Base-by-base conservation (phyloP, 495 filamentous ascomycete species). In the Aspergillus diversus region DNA sequence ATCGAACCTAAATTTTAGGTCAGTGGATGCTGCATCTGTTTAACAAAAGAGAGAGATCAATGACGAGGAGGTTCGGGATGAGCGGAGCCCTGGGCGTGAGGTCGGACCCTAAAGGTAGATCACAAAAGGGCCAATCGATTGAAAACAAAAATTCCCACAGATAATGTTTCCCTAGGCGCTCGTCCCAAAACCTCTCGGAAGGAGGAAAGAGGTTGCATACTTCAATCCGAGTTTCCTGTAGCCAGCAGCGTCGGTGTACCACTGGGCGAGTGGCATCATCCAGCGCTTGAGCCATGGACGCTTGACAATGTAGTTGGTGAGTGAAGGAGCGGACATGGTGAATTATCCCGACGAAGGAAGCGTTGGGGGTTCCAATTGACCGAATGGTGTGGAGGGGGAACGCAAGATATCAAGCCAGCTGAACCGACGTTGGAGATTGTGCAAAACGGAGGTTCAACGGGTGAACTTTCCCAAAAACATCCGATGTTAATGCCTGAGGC, bases 221-320 rank as follows among this genome's bases (percentile, higher is more conserved):
- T 81, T 89, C 75, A 99, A 84, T 69, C 95, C 95, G 68, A 98
- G 83, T 82, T 93, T 85, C 75, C 95, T 88, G 84, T 99, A 97
- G 70, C 95, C 95, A 65, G 92, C 86, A 55, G 90, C 87, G 72
- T 93, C 87, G 71, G 72, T 71, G 81, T 98, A 98, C 91, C 90
- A 95, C 58, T 85, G 83, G 72, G 92, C 85, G 60, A 97, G 57
- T 46, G 94, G 94, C 73, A 69, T 83, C 78, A 98, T 80, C 81
- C 90, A 81, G 69, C 84, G 87, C 72, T 80, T 77, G 69, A 97
- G 86, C 92, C 90, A 97, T 61, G 92, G 93, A 70, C 92, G 87
- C 81, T 89, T 89, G 70, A 87, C 61, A 66, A 96, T 84, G 77
- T 84, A 91, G 63, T 78, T 86, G 65, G 89, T 80, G 73, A 97